Conservation (phyloP, 768 basidiomycete species). For the Mrakia hoshinonis region DNA sequence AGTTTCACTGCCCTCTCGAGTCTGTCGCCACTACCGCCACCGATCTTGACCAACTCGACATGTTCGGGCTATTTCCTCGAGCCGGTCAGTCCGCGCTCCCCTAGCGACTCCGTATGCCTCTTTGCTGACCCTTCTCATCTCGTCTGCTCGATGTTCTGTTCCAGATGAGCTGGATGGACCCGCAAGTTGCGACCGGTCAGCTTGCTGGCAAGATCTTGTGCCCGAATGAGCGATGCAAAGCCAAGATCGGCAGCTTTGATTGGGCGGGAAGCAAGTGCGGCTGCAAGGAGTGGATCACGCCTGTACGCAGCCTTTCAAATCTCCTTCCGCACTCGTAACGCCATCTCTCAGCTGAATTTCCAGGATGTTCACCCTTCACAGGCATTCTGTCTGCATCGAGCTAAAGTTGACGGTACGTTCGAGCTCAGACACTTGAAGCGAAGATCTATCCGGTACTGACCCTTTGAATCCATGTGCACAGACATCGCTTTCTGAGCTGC, state of each 20-base stretch:
- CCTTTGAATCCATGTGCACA: background rate
- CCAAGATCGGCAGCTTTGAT: conserved; percentile 90
- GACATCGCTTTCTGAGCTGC: background rate
- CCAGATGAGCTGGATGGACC: conserved; percentile 95
- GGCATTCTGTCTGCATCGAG: conserved; percentile 52
- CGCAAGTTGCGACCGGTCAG: conserved; percentile 62
- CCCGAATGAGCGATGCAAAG: conserved; percentile 80
- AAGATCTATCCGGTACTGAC: background rate
- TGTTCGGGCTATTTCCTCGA: conserved; percentile 98
- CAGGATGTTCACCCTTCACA: conserved; percentile 30
- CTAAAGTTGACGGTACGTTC: conserved; percentile 47
- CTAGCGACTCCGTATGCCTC: conserved; percentile 1
- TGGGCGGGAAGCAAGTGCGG: conserved; percentile 92
- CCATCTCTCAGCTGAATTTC: background rate
- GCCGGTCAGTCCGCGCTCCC: conserved; percentile 53
- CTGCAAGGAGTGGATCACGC: conserved; percentile 85
- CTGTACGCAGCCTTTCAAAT: conserved; percentile 48
- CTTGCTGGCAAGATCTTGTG: conserved; percentile 83
- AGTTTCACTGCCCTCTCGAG: background rate
- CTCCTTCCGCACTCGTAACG: background rate
- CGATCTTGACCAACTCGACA: conserved; percentile 51
- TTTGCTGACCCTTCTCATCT: background rate
- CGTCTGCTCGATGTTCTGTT: background rate
- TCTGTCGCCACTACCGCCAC: background rate
- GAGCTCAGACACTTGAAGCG: background rate